Evolutionary conservation across 306 rosid genomes (phyloP).

Genomic region (Prunus mongolica): DNA sequence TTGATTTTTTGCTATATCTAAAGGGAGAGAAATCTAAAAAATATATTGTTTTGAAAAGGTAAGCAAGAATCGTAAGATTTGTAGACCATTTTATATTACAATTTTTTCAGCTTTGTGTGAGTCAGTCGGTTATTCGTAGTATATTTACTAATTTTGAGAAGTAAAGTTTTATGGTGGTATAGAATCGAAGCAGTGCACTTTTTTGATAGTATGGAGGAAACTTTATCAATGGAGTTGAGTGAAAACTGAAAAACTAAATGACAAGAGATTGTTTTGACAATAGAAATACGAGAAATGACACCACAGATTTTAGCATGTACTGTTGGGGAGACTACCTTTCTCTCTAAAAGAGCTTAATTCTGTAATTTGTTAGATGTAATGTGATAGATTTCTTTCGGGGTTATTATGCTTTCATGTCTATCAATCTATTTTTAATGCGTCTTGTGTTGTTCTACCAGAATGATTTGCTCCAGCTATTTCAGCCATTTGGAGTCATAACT

Average conservation of each 20-base stretch:
- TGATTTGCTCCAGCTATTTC: slow-evolving; percentile 96
- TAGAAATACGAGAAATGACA: not conserved
- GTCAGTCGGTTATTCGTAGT: not conserved
- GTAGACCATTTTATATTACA: not conserved
- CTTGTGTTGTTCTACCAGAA: slow-evolving; percentile 49
- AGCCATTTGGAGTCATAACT: slow-evolving; percentile 95
- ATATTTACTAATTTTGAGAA: not conserved
- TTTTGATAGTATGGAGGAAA: not conserved
- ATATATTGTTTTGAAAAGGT: not conserved
- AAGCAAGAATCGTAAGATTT: not conserved
- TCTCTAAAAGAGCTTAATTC: not conserved
- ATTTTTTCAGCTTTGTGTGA: not conserved
- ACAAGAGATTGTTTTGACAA: not conserved
- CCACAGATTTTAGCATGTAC: not conserved
- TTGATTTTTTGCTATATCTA: not conserved
- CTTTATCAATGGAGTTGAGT: not conserved
- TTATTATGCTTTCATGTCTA: not conserved
- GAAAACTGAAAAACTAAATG: not conserved
- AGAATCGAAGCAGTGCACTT: not conserved
- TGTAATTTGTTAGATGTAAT: not conserved
- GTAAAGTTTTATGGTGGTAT: not conserved
- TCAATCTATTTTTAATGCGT: slow-evolving; percentile 9
- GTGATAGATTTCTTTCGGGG: not conserved
- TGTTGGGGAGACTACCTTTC: not conserved
- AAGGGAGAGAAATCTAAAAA: not conserved